Conservation (phyloP, 139 green algal species). For the Pycnococcus provasolii region DNA sequence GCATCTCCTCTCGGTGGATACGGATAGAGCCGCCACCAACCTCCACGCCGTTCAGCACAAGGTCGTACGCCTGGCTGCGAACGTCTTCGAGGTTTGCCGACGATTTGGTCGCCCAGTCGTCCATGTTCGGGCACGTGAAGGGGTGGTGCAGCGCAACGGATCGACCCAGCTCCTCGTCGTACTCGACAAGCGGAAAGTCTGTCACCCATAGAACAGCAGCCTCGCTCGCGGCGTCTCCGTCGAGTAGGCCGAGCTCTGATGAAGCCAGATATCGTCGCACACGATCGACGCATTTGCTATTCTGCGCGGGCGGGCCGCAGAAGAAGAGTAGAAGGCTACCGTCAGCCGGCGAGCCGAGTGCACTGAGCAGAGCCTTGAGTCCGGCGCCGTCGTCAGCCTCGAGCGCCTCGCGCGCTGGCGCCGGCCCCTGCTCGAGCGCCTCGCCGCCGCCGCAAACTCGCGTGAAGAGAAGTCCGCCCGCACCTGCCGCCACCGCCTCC, state of each 20-base stretch:
- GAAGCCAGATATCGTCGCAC: slow-evolving; percentile 70
- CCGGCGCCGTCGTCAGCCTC: background rate
- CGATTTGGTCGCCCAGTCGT: slow-evolving; percentile 41
- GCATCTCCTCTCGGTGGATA: slow-evolving; percentile 54
- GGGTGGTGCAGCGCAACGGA: slow-evolving; percentile 84
- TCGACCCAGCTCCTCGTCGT: slow-evolving; percentile 66
- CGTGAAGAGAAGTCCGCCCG: slow-evolving; percentile 55
- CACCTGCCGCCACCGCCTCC: slow-evolving; percentile 50
- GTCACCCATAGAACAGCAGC: slow-evolving; percentile 84
- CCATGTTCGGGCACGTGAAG: slow-evolving; percentile 84
- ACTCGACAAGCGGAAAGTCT: slow-evolving; percentile 98
- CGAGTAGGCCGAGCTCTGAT: slow-evolving; percentile 34
- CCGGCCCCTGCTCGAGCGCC: slow-evolving; percentile 5
- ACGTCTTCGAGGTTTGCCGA: slow-evolving; percentile 30
- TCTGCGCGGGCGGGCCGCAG: too few relatives aligned
- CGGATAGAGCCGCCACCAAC: slow-evolving; percentile 25
- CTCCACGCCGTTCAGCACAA: slow-evolving; percentile 97
- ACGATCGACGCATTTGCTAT: slow-evolving; percentile 60
- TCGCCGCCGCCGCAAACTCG: slow-evolving; percentile 51
- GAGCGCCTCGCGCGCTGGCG: slow-evolving; percentile 3
- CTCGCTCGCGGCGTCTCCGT: slow-evolving; percentile 36
- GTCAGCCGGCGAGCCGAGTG: slow-evolving; percentile 29
- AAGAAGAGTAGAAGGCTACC: slow-evolving; percentile 76
- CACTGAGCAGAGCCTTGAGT: slow-evolving; percentile 27
- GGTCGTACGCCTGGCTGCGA: slow-evolving; percentile 70